A percentile compares a stretch with the other conserved stretches of the same genome.
Conservation (phyloP, 441 rosid species). For the Arabidopsis hybrid region DNA sequence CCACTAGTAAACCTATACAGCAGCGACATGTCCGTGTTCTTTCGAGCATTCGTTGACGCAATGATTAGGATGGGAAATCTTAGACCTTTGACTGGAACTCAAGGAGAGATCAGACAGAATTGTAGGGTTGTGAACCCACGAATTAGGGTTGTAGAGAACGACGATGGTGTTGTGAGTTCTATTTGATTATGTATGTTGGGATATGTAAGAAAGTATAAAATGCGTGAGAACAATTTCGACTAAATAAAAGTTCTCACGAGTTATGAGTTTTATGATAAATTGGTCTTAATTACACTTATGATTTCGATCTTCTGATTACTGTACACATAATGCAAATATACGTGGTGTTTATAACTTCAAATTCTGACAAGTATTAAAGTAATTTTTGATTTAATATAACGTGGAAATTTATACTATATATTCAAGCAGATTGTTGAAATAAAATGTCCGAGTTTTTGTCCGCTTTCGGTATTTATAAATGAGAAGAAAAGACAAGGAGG, state of each 20-base stretch:
- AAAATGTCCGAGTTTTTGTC: not conserved
- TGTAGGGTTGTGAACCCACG: slow-evolving; percentile 56
- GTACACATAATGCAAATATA: not conserved
- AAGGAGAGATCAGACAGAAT: slow-evolving; percentile 58
- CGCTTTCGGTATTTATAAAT: not conserved
- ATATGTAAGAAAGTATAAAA: slow-evolving; percentile 35
- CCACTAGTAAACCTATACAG: slow-evolving; percentile 59
- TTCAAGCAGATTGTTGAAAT: not conserved
- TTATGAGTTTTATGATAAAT: not conserved
- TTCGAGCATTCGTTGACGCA: slow-evolving; percentile 51
- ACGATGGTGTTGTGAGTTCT: slow-evolving; percentile 40
- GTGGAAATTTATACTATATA: not conserved
- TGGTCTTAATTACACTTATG: not conserved
- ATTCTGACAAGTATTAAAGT: not conserved
- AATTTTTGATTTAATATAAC: not conserved
- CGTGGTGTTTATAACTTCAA: not conserved
- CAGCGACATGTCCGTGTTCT: slow-evolving; percentile 52
- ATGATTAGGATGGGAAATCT: slow-evolving; percentile 73
- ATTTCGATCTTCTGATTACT: not conserved
- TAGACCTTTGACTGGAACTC: slow-evolving; percentile 51
- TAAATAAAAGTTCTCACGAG: slow-evolving; percentile 32
- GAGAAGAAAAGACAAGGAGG: slow-evolving; percentile 32
- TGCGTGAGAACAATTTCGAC: slow-evolving; percentile 19
- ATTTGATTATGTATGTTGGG: slow-evolving; percentile 3
- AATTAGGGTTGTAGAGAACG: slow-evolving; percentile 21